These are phyloP conservation scores for Penicillium sclerotigenum DNA, from an alignment of 2,329 filamentous ascomycete species.

Conservation along the genomic window DNA sequence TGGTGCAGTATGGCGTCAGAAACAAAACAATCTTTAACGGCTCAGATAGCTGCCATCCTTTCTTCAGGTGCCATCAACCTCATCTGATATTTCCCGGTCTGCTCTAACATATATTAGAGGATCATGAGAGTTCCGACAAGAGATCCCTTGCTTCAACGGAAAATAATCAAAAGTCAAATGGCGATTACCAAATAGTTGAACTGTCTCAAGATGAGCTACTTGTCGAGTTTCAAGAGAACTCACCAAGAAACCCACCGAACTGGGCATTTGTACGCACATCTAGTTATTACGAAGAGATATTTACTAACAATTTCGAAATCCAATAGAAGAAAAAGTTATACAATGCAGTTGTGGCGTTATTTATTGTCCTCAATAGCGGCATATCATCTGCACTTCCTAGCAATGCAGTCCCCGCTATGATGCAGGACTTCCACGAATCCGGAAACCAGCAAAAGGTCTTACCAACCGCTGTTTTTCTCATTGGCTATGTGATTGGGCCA, in stretches of 20 bases:
- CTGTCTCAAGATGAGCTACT: slow-evolving; percentile 21
- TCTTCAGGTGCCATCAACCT: slow-evolving; percentile 15
- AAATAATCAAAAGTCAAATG: neutral
- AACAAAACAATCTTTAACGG: neutral
- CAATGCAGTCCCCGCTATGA: slow-evolving; percentile 38
- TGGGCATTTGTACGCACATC: slow-evolving; percentile 27
- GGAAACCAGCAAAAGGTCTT: slow-evolving; percentile 31
- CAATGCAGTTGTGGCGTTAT: slow-evolving; percentile 25
- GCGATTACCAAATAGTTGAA: slow-evolving; percentile 21
- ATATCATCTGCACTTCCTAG: slow-evolving; percentile 39
- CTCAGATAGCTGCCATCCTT: slow-evolving; percentile 7
- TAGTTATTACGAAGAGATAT: neutral
- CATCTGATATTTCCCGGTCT: neutral
- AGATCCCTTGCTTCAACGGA: neutral
- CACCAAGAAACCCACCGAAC: slow-evolving; percentile 25
- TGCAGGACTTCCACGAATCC: slow-evolving; percentile 31
- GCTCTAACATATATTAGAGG: slow-evolving; percentile 13
- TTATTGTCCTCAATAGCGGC: slow-evolving; percentile 39
- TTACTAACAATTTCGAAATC: neutral
- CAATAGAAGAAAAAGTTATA: slow-evolving; percentile 29
- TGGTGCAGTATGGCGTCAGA: slow-evolving; percentile 10
- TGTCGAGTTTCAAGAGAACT: slow-evolving; percentile 28
- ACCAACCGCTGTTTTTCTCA: slow-evolving; percentile 38
- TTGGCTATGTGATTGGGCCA: slow-evolving; percentile 42
- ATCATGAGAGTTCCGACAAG: slow-evolving; percentile 1